phyloP scores from a whole-genome alignment of 768 basidiomycete genomes.

The Lactarius trivialis region DNA sequence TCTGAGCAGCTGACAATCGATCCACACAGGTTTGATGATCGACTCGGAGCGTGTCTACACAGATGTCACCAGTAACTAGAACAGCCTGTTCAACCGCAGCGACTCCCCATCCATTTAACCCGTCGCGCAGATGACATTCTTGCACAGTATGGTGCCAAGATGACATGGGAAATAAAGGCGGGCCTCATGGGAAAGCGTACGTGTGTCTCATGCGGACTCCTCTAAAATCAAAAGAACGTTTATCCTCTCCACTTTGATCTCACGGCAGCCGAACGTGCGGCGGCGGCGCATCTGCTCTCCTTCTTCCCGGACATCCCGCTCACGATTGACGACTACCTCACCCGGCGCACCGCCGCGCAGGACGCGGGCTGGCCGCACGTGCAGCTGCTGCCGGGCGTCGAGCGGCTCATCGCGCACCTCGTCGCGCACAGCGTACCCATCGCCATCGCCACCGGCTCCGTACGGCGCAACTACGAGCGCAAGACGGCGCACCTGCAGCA shows the following conservation, averaged over 20 bases:
- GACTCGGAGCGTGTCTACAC: conserved; percentile 76
- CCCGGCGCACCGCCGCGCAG: conserved; percentile 49
- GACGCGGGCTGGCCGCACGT: conserved; percentile 65
- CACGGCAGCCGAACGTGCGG: conserved; percentile 52
- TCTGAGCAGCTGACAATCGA: neutral
- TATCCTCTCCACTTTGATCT: neutral
- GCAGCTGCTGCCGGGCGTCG: conserved; percentile 64
- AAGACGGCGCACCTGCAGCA: conserved; percentile 61
- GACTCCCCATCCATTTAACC: conserved; percentile 1
- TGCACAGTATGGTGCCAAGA: conserved; percentile 58
- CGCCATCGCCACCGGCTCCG: conserved; percentile 74
- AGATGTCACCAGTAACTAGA: conserved; percentile 58
- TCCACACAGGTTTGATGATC: conserved; percentile 56
- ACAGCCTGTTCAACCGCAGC: conserved; percentile 22
- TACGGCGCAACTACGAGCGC: conserved; percentile 53
- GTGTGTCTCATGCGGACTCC: conserved; percentile 20
- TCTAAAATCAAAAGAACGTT: neutral
- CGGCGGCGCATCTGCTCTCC: conserved; percentile 62
- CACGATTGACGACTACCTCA: conserved; percentile 52
- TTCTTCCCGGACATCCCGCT: conserved; percentile 71
- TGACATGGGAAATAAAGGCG: conserved; percentile 89
- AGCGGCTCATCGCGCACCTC: conserved; percentile 65
- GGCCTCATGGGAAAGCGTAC: conserved; percentile 82
- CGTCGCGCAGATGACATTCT: conserved; percentile 58
- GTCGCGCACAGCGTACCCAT: conserved; percentile 63